A percentile compares a stretch with the other conserved stretches of the same genome.
Conservation (phyloP, 2,329 filamentous ascomycete species). For the Pochonia chlamydosporia region DNA sequence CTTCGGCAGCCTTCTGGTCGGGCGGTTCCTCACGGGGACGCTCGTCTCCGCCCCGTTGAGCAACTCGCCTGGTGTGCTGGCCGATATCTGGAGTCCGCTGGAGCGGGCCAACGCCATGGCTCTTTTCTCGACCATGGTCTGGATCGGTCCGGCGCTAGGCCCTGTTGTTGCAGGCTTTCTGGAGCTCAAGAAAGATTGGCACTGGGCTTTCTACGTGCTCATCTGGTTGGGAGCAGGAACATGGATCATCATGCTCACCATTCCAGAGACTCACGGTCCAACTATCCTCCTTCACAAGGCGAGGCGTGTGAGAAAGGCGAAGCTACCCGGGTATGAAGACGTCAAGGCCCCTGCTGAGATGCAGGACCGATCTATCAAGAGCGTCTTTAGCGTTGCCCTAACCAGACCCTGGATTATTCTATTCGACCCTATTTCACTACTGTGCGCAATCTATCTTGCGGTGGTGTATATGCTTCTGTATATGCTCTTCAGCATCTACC, state of each 20-base stretch:
- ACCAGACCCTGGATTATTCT: constrained; percentile 49
- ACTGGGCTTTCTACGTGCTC: constrained; percentile 46
- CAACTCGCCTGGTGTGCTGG: constrained; percentile 45
- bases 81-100: constrained; percentile 46
- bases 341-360: constrained; percentile 44
- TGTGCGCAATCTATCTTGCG: constrained; percentile 45
- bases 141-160: constrained; percentile 46
- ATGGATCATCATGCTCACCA: constrained; percentile 43
- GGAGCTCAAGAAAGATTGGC: constrained; percentile 47
- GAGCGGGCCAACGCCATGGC: constrained; percentile 50
- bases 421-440: constrained; percentile 46
- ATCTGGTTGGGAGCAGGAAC: constrained; percentile 36
- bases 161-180: constrained; percentile 53
- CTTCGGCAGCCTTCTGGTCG: constrained; percentile 45
- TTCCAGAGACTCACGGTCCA: constrained; percentile 51
- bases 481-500: constrained; percentile 55
- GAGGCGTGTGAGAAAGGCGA: constrained; percentile 38
- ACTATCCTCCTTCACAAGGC: constrained; percentile 49
- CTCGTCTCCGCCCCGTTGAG: constrained; percentile 46
- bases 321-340: constrained; percentile 45
- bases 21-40: constrained; percentile 49
- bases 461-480: constrained; percentile 48
- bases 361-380: constrained; percentile 31
- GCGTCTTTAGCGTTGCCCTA: constrained; percentile 45
- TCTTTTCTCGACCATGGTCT: constrained; percentile 46